Percentiles rank a stretch among this genome's conserved stretches.
These are phyloP conservation scores for Daedaleopsis sinensis DNA, from an alignment of 768 basidiomycete species.

Conservation along the genomic window DNA sequence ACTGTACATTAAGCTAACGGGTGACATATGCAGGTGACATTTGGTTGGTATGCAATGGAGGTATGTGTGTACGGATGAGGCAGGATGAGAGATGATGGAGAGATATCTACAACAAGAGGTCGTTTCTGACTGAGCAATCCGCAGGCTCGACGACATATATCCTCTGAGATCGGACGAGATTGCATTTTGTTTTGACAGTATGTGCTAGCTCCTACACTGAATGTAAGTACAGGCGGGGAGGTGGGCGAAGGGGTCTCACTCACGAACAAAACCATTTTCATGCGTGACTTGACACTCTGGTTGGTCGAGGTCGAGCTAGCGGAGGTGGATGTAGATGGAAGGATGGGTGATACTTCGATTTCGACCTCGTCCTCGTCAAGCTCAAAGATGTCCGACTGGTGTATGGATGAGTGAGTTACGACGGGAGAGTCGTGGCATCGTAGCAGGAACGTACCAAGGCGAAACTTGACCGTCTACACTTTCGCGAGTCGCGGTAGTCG, in stretches of 20 bases:
- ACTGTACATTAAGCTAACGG: neutral
- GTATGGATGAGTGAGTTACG: neutral
- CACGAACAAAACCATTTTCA: slow-evolving; percentile 14
- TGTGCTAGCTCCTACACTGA: slow-evolving; percentile 3
- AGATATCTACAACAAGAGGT: neutral
- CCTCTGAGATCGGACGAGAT: slow-evolving; percentile 7
- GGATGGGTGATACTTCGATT: slow-evolving; percentile 22
- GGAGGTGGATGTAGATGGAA: slow-evolving; percentile 17
- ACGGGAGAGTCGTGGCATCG: neutral
- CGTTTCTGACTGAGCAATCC: neutral
- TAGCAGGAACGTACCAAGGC: slow-evolving; percentile 16
- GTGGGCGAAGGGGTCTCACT: neutral
- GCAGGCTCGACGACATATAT: slow-evolving; percentile 8
- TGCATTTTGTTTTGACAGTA: slow-evolving; percentile 5
- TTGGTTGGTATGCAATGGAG: neutral
- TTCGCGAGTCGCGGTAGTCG: slow-evolving; percentile 15
- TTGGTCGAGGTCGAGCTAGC: slow-evolving; percentile 14
- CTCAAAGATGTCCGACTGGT: slow-evolving; percentile 28
- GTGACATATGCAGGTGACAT: neutral
- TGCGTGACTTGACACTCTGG: slow-evolving; percentile 8
- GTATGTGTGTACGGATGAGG: neutral
- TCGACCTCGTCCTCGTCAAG: slow-evolving; percentile 23
- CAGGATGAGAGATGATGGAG: neutral
- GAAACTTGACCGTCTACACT: slow-evolving; percentile 20
- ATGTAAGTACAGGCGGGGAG: neutral